Evolutionary conservation across 2,329 filamentous ascomycete genomes (phyloP), one percentile per base, ranked within the genome.

Genomic region (Trichoderma semiorbis): DNA sequence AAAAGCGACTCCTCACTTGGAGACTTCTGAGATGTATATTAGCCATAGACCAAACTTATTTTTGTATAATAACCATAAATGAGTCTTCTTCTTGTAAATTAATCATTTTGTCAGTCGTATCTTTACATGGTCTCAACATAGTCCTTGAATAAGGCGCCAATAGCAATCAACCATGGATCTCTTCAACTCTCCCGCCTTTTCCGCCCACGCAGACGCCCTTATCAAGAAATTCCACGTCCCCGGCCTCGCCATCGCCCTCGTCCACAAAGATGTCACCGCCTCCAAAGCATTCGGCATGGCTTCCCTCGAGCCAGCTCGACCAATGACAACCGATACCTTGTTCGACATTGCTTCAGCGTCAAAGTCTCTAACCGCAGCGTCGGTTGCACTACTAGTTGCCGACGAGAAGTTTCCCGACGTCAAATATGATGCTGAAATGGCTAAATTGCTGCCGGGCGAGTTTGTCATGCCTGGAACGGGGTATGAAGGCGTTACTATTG

Each of bases 341-440:
- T 78, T 79, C 34, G 76, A 78, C 60, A 73, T 78, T 64, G 78
- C 75, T 6, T 78, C 78, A 0, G 72, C 73, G 7, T 74, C 77
- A 24, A 79, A 78, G 57, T 78, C 75, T 3, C 73, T 79, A 57
- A 79, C 77, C 1, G 78, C 76, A 1, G 77, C 75, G 0, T 72
- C 78, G 0, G 73, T 78, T 11, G 78, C 73, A 8, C 63, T 78
- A 16, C 67, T 79, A 7, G 73, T 77, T 14, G 77, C 76, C 39
- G 71, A 75, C 58, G 69, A 77, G 2, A 70, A 74, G 3, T 73
- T 73, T 21, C 77, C 77, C 0, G 72, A 76, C 1, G 72, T 79
- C 7, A 62, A 72, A 8, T 79, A 76, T 57, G 75, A 78, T 3
- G 74, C 76, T 6, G 36, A 72, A 30, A 75, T 79, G 75, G 72